Evolutionary conservation across 2,329 filamentous ascomycete genomes (phyloP).

Genomic region (Botryotinia narcissicola): DNA sequence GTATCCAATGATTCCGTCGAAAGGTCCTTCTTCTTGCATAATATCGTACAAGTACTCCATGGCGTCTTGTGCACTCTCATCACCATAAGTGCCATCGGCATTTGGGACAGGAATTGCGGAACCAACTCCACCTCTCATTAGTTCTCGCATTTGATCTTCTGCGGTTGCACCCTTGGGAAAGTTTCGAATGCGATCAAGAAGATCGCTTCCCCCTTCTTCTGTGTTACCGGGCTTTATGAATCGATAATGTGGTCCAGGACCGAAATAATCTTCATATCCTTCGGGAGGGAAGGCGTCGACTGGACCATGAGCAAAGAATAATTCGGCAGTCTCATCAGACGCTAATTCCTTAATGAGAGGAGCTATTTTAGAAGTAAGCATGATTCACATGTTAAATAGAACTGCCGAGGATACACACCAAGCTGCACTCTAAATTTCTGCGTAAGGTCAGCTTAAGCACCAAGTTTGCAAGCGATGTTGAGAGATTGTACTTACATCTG

Average conservation of each 20-base stretch:
- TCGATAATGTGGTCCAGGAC: slow-evolving; percentile 53
- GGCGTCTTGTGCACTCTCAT: slow-evolving; percentile 25
- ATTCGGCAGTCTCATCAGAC: slow-evolving; percentile 47
- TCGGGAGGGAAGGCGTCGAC: slow-evolving; percentile 50
- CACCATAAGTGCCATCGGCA: slow-evolving; percentile 21
- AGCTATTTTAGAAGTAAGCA: slow-evolving; percentile 37
- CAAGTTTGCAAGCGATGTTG: slow-evolving; percentile 22
- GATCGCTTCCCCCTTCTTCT: slow-evolving; percentile 29
- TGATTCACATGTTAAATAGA: background rate
- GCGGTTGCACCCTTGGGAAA: slow-evolving; percentile 34
- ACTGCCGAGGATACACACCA: slow-evolving; percentile 37
- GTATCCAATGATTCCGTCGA: slow-evolving; percentile 58
- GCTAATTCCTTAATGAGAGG: slow-evolving; percentile 50
- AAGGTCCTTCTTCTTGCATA: slow-evolving; percentile 46
- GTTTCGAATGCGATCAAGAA: slow-evolving; percentile 35
- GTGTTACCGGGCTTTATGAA: slow-evolving; percentile 51
- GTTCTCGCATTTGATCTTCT: slow-evolving; percentile 35
- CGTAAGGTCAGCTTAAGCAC: slow-evolving; percentile 21
- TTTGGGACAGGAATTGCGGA: slow-evolving; percentile 22
- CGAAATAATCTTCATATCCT: slow-evolving; percentile 58
- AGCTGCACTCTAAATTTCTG: slow-evolving; percentile 58
- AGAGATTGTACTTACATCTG: slow-evolving; percentile 44
- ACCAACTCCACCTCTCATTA: slow-evolving; percentile 27
- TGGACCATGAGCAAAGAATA: slow-evolving; percentile 53
- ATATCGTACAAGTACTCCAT: slow-evolving; percentile 39